Base-by-base conservation (phyloP, 768 basidiomycete species). In the Daedaleopsis sinensis region DNA sequence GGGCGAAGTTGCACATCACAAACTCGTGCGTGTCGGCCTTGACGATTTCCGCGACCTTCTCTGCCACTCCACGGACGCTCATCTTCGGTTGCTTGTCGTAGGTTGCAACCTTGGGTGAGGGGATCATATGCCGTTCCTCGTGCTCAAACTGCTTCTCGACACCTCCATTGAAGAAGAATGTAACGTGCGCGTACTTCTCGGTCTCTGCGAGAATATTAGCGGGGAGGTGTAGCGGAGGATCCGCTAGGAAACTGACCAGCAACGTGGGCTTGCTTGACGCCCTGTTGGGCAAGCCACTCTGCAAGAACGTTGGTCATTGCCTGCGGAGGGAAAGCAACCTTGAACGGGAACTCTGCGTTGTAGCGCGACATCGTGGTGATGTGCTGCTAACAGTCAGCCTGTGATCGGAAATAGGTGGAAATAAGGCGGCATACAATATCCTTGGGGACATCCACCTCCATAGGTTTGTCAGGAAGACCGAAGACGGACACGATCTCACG, bases 81-180 rank as follows among this genome's bases (percentile, higher is more conserved):
- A 98, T 97, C 68, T 87, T 84, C 3, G 95, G 95, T 65, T 91
- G 81, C 68, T 90, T 83, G 77, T 98, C 95, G 76, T 98, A 98
- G 7, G 95, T 98, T 7, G 95, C 89, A 32, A 96, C 94, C 69
- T 93, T 96, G 44, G 94, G 96, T 16, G 93, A 95, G 4, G 92
- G 84, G 60, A 96, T 88, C 91, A 97, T 88, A 72, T 87, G 81
- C 16, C 96, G 81, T 66, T 92, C 90, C 71, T 97, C 96, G 37
- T 79, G 74, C 15, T 84, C 80, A 75, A 92, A 98, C 69, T 96
- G 92, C 72, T 94, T 92, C 80, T 97, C 96, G 32, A 94, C 87
- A 58, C 95, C 95, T 15, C 95, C 96, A 74, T 96, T 97, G 84
- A 97, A 96, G 84, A 96, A 97, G 82, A 97, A 96, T 0, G 95